Percentiles rank a stretch among this genome's conserved stretches.
phyloP scores from a whole-genome alignment of 768 basidiomycete species.

The button mushroom (Agaricus bisporus) region DNA sequence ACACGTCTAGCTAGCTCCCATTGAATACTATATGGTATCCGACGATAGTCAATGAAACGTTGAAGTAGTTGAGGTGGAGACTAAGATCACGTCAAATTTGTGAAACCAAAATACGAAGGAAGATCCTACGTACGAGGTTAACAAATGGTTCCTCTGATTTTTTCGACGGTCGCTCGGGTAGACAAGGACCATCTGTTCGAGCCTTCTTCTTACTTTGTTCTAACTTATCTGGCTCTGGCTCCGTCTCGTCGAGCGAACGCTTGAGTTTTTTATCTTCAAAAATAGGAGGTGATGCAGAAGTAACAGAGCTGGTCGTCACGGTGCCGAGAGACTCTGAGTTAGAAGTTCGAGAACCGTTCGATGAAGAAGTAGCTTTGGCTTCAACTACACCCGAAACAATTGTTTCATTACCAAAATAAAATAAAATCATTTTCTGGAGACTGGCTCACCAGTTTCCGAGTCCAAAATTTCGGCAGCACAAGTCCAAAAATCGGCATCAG shows the following conservation, averaged over 20 bases:
- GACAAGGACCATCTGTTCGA: background rate
- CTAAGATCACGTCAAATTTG: constrained; percentile 8
- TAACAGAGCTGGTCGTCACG: background rate
- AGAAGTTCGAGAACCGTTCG: background rate
- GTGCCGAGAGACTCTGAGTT: background rate
- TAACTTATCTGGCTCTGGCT: background rate
- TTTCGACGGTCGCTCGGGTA: background rate
- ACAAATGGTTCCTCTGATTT: background rate
- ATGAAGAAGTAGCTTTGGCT: background rate
- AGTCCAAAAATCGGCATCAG: background rate
- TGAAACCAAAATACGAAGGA: background rate
- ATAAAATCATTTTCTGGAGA: background rate
- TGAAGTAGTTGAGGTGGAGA: constrained; percentile 18
- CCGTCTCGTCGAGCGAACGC: background rate
- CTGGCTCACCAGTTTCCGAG: background rate
- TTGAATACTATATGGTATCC: constrained; percentile 40
- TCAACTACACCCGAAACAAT: no score
- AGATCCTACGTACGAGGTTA: background rate
- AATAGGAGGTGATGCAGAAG: background rate
- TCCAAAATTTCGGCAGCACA: background rate
- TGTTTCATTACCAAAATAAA: no score
- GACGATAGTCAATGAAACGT: constrained; percentile 19
- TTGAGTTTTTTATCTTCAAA: background rate
- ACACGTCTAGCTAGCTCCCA: constrained; percentile 48
- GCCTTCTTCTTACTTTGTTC: background rate